A percentile compares a stretch with the other conserved stretches of the same genome.
Evolutionary conservation across 2,329 filamentous ascomycete species (phyloP).

Genomic region (Aspergillus ruber): DNA sequence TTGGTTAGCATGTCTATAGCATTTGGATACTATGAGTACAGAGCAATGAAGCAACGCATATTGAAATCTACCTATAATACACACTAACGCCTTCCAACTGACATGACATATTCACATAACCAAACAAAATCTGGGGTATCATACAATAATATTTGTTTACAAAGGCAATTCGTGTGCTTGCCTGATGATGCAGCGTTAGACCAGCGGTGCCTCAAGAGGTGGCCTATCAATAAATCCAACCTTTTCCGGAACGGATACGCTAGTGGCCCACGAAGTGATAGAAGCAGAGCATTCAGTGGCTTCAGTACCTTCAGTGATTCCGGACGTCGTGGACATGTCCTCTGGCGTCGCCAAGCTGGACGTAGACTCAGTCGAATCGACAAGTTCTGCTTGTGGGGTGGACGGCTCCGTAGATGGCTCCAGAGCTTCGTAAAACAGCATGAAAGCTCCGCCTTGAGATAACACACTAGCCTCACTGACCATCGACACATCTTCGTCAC

Average conservation of each 20-base stretch:
- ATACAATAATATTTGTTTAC: background rate
- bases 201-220: no score
- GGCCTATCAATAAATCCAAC: slow-evolving; percentile 3
- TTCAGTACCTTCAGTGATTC: slow-evolving; percentile 8
- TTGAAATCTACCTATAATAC: background rate
- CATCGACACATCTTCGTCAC: slow-evolving; percentile 74
- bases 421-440: slow-evolving; percentile 89
- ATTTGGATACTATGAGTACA: background rate
- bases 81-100: background rate
- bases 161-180: background rate
- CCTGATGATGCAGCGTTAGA: no score
- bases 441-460: slow-evolving; percentile 77
- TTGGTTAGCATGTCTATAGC: background rate
- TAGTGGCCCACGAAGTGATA: slow-evolving; percentile 22
- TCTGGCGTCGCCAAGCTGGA: slow-evolving; percentile 19
- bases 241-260: slow-evolving; percentile 18
- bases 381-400: background rate
- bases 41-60: background rate
- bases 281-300: slow-evolving; percentile 17
- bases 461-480: slow-evolving; percentile 69
- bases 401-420: slow-evolving; percentile 29
- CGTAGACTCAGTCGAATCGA: slow-evolving; percentile 6
- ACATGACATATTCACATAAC: slow-evolving; percentile 1
- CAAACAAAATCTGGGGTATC: slow-evolving; percentile 2
- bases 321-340: slow-evolving; percentile 20